Evolutionary conservation across 2,329 filamentous ascomycete species (phyloP).

Genomic region (Penicillium sp.): DNA sequence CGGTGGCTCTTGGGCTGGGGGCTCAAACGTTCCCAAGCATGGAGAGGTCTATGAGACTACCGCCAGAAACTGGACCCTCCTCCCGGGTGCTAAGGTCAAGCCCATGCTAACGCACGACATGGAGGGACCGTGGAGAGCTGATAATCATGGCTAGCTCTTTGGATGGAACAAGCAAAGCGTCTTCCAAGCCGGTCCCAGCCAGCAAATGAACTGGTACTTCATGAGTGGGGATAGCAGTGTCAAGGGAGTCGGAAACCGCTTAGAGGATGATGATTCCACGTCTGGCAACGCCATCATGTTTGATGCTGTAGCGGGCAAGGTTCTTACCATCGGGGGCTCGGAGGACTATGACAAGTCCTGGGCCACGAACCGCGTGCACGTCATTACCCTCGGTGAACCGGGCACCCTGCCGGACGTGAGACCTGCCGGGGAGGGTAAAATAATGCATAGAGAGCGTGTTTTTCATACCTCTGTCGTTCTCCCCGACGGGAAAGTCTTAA

Average conservation of each 20-base stretch:
- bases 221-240: slow-evolving; percentile 44
- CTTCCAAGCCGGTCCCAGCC: slow-evolving; percentile 60
- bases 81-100: slow-evolving; percentile 54
- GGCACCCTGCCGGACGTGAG: slow-evolving; percentile 12
- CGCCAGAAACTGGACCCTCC: slow-evolving; percentile 50
- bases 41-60: slow-evolving; percentile 57
- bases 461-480: slow-evolving; percentile 54
- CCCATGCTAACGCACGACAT: slow-evolving; percentile 45
- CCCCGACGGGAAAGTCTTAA: slow-evolving; percentile 51
- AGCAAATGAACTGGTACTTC: slow-evolving; percentile 61
- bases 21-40: slow-evolving; percentile 51
- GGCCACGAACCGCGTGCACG: slow-evolving; percentile 50
- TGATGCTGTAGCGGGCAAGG: slow-evolving; percentile 53
- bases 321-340: slow-evolving; percentile 56
- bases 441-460: slow-evolving; percentile 43
- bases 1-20: slow-evolving; percentile 60
- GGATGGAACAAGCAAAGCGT: slow-evolving; percentile 52
- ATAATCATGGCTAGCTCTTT: slow-evolving; percentile 60
- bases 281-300: slow-evolving; percentile 61
- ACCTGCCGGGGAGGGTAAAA: slow-evolving; percentile 50
- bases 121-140: slow-evolving; percentile 43
- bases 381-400: slow-evolving; percentile 51
- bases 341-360: slow-evolving; percentile 48
- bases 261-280: slow-evolving; percentile 55
- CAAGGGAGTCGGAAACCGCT: slow-evolving; percentile 47